Percentiles rank a stretch among this genome's conserved stretches.
These are phyloP conservation scores for Tetradesmus lagerheimii DNA, from an alignment of 139 green algal genomes.

Conservation along the genomic window DNA sequence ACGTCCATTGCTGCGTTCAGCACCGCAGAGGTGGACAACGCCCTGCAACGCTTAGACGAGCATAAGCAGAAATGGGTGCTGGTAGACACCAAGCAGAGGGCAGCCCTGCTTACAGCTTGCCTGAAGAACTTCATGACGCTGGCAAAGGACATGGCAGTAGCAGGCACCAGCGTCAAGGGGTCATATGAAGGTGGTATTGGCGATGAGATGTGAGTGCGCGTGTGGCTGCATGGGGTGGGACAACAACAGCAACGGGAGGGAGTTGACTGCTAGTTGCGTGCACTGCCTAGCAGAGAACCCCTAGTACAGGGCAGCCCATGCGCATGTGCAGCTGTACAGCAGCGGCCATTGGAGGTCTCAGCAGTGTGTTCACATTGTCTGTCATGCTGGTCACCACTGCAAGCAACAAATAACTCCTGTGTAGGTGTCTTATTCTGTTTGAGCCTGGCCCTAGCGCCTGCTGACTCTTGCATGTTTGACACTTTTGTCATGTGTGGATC, in stretches of 20 bases:
- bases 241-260: not conserved
- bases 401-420: not conserved
- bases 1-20: conserved; percentile 40
- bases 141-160: conserved; percentile 53
- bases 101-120: conserved; percentile 62
- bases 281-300: too few relatives aligned
- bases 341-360: not conserved
- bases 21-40: conserved; percentile 46
- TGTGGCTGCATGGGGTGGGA: not conserved
- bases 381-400: not conserved
- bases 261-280: not conserved
- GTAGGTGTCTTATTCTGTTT: too few relatives aligned
- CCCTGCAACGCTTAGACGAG: conserved; percentile 55
- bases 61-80: conserved; percentile 60
- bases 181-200: conserved; percentile 69
- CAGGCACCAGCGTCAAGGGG: conserved; percentile 61
- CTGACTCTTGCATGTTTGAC: not conserved
- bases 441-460: not conserved
- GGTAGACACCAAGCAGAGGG: conserved; percentile 35
- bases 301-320: not conserved
- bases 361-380: not conserved
- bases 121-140: conserved; percentile 58
- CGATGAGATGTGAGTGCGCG: conserved; percentile 66
- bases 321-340: not conserved
- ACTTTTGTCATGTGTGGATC: not conserved